phyloP scores from a whole-genome alignment of 495 filamentous ascomycete species.

The Hypoxylon fuscum region DNA sequence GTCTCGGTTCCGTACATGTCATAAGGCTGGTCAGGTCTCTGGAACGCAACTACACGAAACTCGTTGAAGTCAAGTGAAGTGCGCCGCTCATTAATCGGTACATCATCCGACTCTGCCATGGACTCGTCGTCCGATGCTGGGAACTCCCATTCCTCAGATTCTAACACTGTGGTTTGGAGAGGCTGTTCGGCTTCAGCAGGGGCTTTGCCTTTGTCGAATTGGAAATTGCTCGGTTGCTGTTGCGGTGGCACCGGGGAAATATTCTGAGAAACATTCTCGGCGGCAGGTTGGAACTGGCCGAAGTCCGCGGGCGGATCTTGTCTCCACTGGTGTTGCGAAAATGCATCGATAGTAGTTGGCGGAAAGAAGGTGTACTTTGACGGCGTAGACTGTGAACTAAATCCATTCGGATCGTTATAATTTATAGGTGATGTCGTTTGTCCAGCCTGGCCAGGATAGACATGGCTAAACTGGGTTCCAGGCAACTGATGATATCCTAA shows the following conservation, averaged over 20 bases:
- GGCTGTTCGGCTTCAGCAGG: constrained; percentile 22
- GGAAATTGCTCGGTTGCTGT: constrained; percentile 11
- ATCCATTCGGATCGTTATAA: constrained; percentile 36
- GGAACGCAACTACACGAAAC: constrained; percentile 50
- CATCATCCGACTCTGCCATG: constrained; percentile 37
- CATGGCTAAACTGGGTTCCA: constrained; percentile 40
- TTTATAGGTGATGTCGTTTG: constrained; percentile 32
- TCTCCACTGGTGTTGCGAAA: constrained; percentile 43
- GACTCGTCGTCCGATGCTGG: constrained; percentile 61
- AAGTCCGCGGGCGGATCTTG: constrained; percentile 27
- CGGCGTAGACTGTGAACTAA: constrained; percentile 45
- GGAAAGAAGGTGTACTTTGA: constrained; percentile 47
- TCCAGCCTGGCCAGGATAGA: constrained; percentile 38
- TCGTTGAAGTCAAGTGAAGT: constrained; percentile 48
- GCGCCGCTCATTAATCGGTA: constrained; percentile 39
- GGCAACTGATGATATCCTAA: constrained; percentile 40
- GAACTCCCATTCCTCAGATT: constrained; percentile 47
- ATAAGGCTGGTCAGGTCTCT: constrained; percentile 42
- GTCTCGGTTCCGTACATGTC: constrained; percentile 50
- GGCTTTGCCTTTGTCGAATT: constrained; percentile 30
- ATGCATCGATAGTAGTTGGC: constrained; percentile 44
- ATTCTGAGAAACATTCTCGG: constrained; percentile 20
- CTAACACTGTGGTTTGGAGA: background rate
- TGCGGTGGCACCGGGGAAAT: constrained; percentile 5
- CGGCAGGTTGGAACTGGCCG: constrained; percentile 24